Evolutionary conservation across 176 grass and related monocot species (phyloP).

Genomic region (Aegilops tauschii): DNA sequence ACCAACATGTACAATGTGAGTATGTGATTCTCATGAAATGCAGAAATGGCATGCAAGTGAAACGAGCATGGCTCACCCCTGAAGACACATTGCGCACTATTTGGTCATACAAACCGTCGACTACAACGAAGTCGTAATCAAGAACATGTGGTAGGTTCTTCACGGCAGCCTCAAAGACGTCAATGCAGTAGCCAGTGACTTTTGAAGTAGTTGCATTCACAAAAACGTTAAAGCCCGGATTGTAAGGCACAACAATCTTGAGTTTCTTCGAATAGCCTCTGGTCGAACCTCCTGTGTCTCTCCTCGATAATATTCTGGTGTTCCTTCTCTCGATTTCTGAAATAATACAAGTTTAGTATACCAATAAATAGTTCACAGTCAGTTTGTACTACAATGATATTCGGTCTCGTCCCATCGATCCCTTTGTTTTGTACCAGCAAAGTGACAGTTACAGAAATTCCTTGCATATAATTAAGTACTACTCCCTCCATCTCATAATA

Average conservation of each 20-base stretch:
- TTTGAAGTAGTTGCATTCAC: conserved; percentile 31
- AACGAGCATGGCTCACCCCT: conserved; percentile 32
- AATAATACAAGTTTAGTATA: neutral
- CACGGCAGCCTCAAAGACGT: conserved; percentile 52
- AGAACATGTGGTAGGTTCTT: conserved; percentile 41
- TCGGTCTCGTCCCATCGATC: too few relatives aligned
- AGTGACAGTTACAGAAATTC: too few relatives aligned
- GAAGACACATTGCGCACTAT: conserved; percentile 56
- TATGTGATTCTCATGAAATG: neutral
- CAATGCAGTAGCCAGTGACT: conserved; percentile 58
- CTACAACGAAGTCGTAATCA: conserved; percentile 40
- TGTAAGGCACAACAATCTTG: conserved; percentile 50
- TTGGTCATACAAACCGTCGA: conserved; percentile 38
- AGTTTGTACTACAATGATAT: too few relatives aligned
- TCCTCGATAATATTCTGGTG: neutral
- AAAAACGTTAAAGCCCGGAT: conserved; percentile 40
- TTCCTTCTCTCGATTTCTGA: neutral
- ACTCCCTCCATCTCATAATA: too few relatives aligned
- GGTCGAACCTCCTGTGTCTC: neutral
- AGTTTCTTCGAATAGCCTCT: conserved; percentile 29
- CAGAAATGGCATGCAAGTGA: neutral
- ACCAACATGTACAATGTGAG: neutral
- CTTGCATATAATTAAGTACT: too few relatives aligned
- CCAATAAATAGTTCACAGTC: neutral
- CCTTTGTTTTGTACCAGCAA: too few relatives aligned